Evolutionary conservation across 1,139 yeast genomes (phyloP), one percentile per base, ranked within the genome.

Genomic region (Hansenula lynferdii): DNA sequence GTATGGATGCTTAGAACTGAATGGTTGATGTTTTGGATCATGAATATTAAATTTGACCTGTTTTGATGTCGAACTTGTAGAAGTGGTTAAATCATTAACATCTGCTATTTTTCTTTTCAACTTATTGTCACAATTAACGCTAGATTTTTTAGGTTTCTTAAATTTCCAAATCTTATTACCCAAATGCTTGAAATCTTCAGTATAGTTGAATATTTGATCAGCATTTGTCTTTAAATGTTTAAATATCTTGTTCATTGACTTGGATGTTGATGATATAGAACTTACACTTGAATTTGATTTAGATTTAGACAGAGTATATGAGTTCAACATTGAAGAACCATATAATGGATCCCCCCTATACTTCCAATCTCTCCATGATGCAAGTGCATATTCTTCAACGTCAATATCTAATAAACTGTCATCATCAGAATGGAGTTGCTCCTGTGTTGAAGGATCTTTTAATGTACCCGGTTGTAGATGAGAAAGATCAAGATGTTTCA

Each of bases 361-460:
- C 51, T 85, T 81, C 95, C 95, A 85, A 58, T 86, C 96, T 54
- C 95, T 70, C 96, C 96, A 86, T 12, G 92, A 84, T 0, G 95
- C 92, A 33, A 67, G 56, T 0, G 67, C 65, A 32, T 49, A 51
- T 22, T 49, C 49, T 20, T 41, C 44, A 21, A 38, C 34, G 3
- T 23, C 18, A 14, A 21, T 8, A 11, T 30, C 16, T 6, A 28
- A 8, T 6, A 39, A 38, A 9, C 28, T 31, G 21, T 27, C 22
- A 17, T 37, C 44, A 8, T 55, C 46, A 6, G 42, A 45, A 22
- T 50, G 47, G 5, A 19, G 28, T 9, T 47, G 40, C 16, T 30
- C 35, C 5, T 37, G 35, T 15, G 51, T 54, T 8, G 57, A 62
- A 17, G 51, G 59, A 17, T 62, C 65, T 15, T 61, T 45, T 57